Evolutionary conservation across 306 rosid species (phyloP).

Genomic region (Vicia faba): DNA sequence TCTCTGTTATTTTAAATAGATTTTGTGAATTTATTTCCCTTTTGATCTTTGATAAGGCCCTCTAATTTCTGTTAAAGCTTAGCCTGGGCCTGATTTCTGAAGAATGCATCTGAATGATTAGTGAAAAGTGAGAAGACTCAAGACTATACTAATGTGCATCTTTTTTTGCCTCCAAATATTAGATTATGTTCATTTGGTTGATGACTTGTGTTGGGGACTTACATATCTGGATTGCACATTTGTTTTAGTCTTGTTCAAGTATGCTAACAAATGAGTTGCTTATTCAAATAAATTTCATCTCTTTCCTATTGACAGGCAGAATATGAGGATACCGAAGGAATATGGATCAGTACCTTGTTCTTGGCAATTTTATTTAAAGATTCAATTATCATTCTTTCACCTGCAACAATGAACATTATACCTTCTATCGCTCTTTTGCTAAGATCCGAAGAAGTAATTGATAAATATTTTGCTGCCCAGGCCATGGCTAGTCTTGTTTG

Average conservation of each 20-base stretch:
- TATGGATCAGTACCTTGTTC: conserved; percentile 88
- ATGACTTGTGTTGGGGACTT: conserved; percentile 21
- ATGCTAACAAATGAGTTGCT: conserved; percentile 38
- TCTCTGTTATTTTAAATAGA: conserved; percentile 5
- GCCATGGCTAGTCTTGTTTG: conserved; percentile 90
- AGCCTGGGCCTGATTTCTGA: conserved; percentile 18
- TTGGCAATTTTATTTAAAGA: conserved; percentile 89
- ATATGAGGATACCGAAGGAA: conserved; percentile 81
- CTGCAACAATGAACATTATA: conserved; percentile 70
- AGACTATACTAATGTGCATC: conserved; percentile 13
- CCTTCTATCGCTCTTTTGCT: conserved; percentile 78
- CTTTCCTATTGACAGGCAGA: conserved; percentile 63
- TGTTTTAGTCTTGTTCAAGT: conserved; percentile 29
- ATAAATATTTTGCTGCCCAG: conserved; percentile 93
- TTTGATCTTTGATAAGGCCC: conserved; percentile 10
- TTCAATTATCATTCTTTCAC: conserved; percentile 55
- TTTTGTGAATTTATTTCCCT: background rate
- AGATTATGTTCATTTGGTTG: conserved; percentile 28
- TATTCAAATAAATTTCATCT: conserved; percentile 33
- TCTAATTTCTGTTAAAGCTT: conserved; percentile 17
- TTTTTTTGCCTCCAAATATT: conserved; percentile 2
- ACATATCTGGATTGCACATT: conserved; percentile 18
- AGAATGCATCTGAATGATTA: conserved; percentile 20
- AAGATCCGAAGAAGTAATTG: conserved; percentile 81
- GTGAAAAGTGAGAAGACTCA: conserved; percentile 32